Conservation (phyloP, 2,329 filamentous ascomycete species). For the Parascedosporium putredinis region DNA sequence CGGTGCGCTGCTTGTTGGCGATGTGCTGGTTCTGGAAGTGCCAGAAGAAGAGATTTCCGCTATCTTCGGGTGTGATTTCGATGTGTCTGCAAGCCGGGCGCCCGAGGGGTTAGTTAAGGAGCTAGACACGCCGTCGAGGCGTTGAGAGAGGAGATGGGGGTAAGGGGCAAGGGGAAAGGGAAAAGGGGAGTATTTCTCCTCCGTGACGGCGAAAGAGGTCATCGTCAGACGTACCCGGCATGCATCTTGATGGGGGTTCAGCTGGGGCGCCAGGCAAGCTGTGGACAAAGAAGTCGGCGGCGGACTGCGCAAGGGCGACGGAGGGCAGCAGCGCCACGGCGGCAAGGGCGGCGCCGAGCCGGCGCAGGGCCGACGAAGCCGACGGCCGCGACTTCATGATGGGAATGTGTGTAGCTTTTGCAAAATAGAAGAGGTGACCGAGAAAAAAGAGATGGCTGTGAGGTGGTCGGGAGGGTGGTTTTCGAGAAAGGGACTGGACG, state of each 20-base stretch:
- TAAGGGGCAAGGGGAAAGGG: background rate
- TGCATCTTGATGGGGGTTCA: conserved; percentile 81
- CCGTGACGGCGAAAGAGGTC: too few species aligned
- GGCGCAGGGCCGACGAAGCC: conserved; percentile 12
- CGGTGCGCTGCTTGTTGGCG: conserved; percentile 77
- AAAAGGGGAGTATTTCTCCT: conserved; percentile 2
- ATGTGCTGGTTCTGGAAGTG: conserved; percentile 94
- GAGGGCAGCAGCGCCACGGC: conserved; percentile 30
- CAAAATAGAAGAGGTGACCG: too few species aligned
- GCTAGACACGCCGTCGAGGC: too few species aligned
- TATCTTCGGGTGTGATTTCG: conserved; percentile 72
- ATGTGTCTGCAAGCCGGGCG: conserved; percentile 75
- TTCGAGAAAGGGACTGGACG: too few species aligned
- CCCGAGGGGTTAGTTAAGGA: too few species aligned
- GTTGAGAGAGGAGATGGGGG: background rate
- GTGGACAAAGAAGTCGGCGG: conserved; percentile 80
- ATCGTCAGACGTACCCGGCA: conserved; percentile 82
- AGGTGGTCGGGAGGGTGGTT: background rate
- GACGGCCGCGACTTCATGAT: conserved; percentile 15
- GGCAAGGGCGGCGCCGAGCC: conserved; percentile 17
- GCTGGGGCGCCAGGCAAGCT: conserved; percentile 75
- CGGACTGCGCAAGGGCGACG: conserved; percentile 20
- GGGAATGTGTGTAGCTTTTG: too few species aligned
- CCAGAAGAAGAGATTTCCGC: conserved; percentile 98
- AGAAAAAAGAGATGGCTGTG: too few species aligned